Base-by-base conservation (phyloP, 257 asterid genomes). In the Parsonsia alboflavescens region DNA sequence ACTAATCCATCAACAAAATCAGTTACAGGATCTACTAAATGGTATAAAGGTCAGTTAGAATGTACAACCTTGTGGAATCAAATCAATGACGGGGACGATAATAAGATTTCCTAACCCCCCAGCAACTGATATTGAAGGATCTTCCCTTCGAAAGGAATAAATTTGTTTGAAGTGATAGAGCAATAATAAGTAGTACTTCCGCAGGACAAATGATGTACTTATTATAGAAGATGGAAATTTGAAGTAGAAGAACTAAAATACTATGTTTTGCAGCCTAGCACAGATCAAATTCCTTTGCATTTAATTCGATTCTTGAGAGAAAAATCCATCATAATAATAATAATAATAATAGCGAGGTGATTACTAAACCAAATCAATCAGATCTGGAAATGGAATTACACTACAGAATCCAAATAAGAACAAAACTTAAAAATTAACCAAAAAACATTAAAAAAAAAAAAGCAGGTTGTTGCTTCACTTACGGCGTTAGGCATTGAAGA, bases 131-230 rank as follows among this genome's bases (percentile, higher is more conserved):
- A 73, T 28, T 64, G 83, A 69, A 48, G 93, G 91, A 79, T 80
- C 86, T 83, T 88, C 91, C 85, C 86, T 94, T 77, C 93, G 85
- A 39, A 89, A 89, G 82, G 90, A 94, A 82, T 92, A 95, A 71
- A 86, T 97, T 88, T 92, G 98, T 89, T 95, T 97, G 67, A 95
- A 95, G 85, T 92, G 97, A 83, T 90, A 92, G 67, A 95, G 96
- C 87, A 82, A 73, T 2, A 96, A 92, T 30, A 89, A 87, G 79
- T 92, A 92, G 80, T 87, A 86, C 83, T 85, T 92, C 77, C 99
- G 85, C 59, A 95, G 83, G 70, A 90, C 90, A 76, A 92, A 89
- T 15, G 98, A 92, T 68, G 93, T 93, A 77, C 90, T 95, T 54
- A 96, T 92, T 72, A 90, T 83, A 46, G 96, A 86, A 69, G 93